phyloP scores from a whole-genome alignment of 2,329 filamentous ascomycete genomes.

The Fusarium keratoplasticum region DNA sequence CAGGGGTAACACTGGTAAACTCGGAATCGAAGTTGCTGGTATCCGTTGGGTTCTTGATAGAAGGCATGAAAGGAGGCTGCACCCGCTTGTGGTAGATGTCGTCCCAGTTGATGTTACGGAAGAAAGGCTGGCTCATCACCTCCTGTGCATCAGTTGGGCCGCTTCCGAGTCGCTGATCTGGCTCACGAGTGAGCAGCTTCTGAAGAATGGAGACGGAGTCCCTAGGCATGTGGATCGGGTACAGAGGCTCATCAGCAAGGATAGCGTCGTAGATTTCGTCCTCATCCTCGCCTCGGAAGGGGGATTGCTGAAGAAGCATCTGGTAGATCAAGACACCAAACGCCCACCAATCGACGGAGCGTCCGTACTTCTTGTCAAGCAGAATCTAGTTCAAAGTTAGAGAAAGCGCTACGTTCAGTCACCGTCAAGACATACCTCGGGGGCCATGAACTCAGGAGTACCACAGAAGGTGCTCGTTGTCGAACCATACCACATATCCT shows the following conservation, averaged over 20 bases:
- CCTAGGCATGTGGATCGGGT: constrained; percentile 98
- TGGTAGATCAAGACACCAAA: constrained; percentile 99
- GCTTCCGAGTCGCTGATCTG: constrained; percentile 90
- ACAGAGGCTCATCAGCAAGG: constrained; percentile 94
- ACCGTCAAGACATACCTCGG: constrained; percentile 73
- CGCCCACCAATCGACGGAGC: constrained; percentile 99
- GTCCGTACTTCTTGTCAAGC: constrained; percentile 97
- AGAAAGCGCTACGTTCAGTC: background rate
- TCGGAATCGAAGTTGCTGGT: constrained; percentile 99
- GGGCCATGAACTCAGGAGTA: constrained; percentile 99
- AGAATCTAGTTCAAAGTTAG: constrained; percentile 75
- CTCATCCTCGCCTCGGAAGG: constrained; percentile 98
- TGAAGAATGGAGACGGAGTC: constrained; percentile 98
- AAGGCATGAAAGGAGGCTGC: constrained; percentile 87
- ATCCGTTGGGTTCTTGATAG: constrained; percentile 91
- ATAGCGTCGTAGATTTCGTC: constrained; percentile 99
- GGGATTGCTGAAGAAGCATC: constrained; percentile 98
- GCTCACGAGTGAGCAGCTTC: constrained; percentile 95
- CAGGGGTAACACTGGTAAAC: constrained; percentile 97
- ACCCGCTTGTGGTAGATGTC: constrained; percentile 97
- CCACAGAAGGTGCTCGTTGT: constrained; percentile 98
- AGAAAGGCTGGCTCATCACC: constrained; percentile 99
- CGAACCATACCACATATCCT: constrained; percentile 99
- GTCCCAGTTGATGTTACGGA: constrained; percentile 98
- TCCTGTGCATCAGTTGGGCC: constrained; percentile 98